Evolutionary conservation across 2,329 filamentous ascomycete species (phyloP), one percentile per base, ranked within the genome.

Genomic region (Fusarium chaquense): DNA sequence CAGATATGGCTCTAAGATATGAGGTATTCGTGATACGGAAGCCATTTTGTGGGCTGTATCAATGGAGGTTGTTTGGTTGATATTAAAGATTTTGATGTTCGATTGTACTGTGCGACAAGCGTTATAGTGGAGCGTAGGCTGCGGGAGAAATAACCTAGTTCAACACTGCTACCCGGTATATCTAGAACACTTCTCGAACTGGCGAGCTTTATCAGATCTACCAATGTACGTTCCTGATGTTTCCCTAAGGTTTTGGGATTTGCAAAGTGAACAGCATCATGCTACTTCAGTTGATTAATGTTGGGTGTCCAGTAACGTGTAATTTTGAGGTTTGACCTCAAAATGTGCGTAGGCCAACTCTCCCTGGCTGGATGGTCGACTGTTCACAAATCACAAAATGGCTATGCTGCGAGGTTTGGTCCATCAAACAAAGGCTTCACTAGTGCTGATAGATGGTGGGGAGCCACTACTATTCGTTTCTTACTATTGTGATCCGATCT

Each of bases 1-100:
- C 52, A 92, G 83, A 77, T 91, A 91, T 9, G 89, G 84, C 73
- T 91, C 86, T 16, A 93, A 83, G 4, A 91, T 85, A 58, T 87
- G 83, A 4, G 91, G 91, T 62, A 88, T 85, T 65, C 86, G 83
- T 8, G 84, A 83, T 20, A 85, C 79, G 32, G 72, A 75, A 11
- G 69, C 60, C 69, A 73, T 72, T 40, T 53, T 64, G 35, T 44
- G 22, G 22, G 35, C 11, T 15, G 8, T 16, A 24, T 13, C 36
- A 65, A 28, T 33, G 16, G 18, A 24, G 58, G 36, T 50, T 50
- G 36, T 60, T 60, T 30, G 38, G 46, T 59, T 58, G 58, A 59
- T 65, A 62, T 58, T 32, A 33, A 51, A 44, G 61, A 62, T 66
- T 69, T 71, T 73, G 68, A 65, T 46, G 44, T n/a, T 70, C 43